Conservation (phyloP, 495 filamentous ascomycete species). For the Cladorrhinum samala region DNA sequence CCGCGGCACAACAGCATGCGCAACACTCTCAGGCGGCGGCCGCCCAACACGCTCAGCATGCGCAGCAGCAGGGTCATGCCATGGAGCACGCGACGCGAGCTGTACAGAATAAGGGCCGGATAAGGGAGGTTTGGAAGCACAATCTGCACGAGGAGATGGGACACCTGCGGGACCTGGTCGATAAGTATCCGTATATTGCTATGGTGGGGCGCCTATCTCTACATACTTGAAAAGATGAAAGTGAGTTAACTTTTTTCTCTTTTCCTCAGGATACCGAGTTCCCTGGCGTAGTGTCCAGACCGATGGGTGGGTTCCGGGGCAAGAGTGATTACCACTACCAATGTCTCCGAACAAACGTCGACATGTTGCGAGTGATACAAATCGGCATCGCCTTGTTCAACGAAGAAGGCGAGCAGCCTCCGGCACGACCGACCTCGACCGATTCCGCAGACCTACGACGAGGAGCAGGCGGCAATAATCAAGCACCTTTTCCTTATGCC, state of each 20-base stretch:
- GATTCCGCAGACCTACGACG: constrained; percentile 49
- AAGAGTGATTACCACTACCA: constrained; percentile 99
- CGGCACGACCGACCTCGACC: constrained; percentile 50
- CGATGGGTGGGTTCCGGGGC: constrained; percentile 85
- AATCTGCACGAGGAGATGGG: constrained; percentile 90
- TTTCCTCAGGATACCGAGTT: constrained; percentile 84
- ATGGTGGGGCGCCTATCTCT: constrained; percentile 59
- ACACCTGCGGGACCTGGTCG: constrained; percentile 67
- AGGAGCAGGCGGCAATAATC: constrained; percentile 26
- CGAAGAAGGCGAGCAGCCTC: constrained; percentile 76
- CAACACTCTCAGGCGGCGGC: constrained; percentile 18
- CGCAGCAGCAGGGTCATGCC: constrained; percentile 46
- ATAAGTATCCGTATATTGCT: constrained; percentile 88
- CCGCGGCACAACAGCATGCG: constrained; percentile 30
- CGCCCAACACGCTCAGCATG: constrained; percentile 31
- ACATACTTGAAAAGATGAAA: neutral
- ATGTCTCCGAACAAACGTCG: constrained; percentile 93
- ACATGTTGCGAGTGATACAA: constrained; percentile 94
- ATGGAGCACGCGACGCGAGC: constrained; percentile 35
- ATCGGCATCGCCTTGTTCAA: constrained; percentile 90
- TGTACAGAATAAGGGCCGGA: constrained; percentile 58
- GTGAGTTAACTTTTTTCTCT: constrained; percentile 19
- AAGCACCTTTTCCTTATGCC: constrained; percentile 70
- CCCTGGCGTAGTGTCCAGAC: constrained; percentile 88
- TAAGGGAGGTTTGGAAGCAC: constrained; percentile 90